A percentile compares a stretch with the other conserved stretches of the same genome.
These are phyloP conservation scores for Moesziomyces antarcticus DNA, from an alignment of 1,284 basidiomycete genomes.

Conservation along the genomic window DNA sequence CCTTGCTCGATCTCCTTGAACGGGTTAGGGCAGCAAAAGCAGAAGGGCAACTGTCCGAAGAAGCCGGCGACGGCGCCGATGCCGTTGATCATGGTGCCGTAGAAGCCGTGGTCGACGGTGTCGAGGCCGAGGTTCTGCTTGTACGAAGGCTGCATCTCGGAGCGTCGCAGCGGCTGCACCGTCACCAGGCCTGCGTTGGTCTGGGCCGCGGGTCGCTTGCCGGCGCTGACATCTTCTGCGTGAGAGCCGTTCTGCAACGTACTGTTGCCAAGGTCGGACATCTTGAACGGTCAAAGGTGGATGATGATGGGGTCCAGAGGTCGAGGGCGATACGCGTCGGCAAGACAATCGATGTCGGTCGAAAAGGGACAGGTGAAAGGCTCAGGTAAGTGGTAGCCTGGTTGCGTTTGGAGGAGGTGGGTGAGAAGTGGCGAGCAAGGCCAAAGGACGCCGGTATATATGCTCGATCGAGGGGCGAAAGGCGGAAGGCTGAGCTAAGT, in stretches of 20 bases:
- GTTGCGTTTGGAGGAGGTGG: background rate
- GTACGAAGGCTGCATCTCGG: slow-evolving; percentile 70
- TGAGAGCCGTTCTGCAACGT: slow-evolving; percentile 11
- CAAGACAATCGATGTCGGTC: too few species aligned
- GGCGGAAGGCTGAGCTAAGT: too few species aligned
- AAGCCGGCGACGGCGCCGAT: slow-evolving; percentile 52
- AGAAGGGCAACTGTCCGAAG: slow-evolving; percentile 78
- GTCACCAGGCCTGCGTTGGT: slow-evolving; percentile 32
- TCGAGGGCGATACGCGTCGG: too few species aligned
- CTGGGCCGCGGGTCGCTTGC: slow-evolving; percentile 17
- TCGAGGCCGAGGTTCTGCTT: slow-evolving; percentile 53
- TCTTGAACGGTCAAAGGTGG: background rate
- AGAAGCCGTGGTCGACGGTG: slow-evolving; percentile 52
- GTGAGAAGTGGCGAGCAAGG: background rate
- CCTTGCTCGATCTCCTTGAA: slow-evolving; percentile 82
- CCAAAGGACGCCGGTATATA: too few species aligned
- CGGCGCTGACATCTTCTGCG: slow-evolving; percentile 6
- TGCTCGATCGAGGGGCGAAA: too few species aligned
- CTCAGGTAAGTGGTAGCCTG: too few species aligned
- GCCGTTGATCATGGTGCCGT: slow-evolving; percentile 56
- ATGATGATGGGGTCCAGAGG: background rate
- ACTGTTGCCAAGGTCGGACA: slow-evolving; percentile 26
- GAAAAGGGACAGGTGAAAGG: too few species aligned
- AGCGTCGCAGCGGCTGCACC: slow-evolving; percentile 82
- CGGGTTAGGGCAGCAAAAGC: slow-evolving; percentile 76